Conservation (phyloP, 306 rosid genomes). For the Quercus engelmannii region DNA sequence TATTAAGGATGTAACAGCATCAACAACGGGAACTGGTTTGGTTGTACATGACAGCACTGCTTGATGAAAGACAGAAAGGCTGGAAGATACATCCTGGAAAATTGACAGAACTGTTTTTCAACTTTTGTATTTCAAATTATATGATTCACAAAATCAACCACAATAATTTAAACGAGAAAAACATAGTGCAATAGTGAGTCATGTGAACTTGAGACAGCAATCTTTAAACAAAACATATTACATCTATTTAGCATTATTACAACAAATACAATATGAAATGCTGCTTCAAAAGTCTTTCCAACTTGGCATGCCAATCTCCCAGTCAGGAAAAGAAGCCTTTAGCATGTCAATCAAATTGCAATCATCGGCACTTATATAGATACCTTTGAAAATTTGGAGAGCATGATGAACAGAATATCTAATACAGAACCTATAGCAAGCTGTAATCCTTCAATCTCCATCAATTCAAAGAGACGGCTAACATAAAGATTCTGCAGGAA, state of each 20-base stretch:
- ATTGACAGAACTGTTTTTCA: conserved; percentile 24
- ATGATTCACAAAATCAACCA: conserved; percentile 3
- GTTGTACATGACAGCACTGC: conserved; percentile 62
- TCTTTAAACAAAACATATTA: conserved; percentile 13
- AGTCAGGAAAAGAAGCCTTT: no score
- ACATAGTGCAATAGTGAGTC: background rate
- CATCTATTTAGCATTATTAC: conserved; percentile 6
- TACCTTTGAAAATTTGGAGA: conserved; percentile 78
- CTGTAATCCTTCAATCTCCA: conserved; percentile 85
- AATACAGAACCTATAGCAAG: conserved; percentile 64
- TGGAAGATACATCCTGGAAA: conserved; percentile 62
- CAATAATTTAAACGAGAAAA: conserved; percentile 6
- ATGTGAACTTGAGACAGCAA: conserved; percentile 2
- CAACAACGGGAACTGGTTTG: conserved; percentile 62
- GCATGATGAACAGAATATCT: conserved; percentile 64
- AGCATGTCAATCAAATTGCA: background rate
- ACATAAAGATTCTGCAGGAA: conserved; percentile 57
- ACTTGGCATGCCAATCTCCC: conserved; percentile 2
- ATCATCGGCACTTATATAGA: background rate
- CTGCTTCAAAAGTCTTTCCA: conserved; percentile 17
- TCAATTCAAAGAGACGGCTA: conserved; percentile 67
- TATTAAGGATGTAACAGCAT: conserved; percentile 65
- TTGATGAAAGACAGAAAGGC: conserved; percentile 69
- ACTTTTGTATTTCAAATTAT: conserved; percentile 16
- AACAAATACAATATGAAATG: conserved; percentile 13